Conservation (phyloP, 2,329 filamentous ascomycete species). For the Aspergillus persii region DNA sequence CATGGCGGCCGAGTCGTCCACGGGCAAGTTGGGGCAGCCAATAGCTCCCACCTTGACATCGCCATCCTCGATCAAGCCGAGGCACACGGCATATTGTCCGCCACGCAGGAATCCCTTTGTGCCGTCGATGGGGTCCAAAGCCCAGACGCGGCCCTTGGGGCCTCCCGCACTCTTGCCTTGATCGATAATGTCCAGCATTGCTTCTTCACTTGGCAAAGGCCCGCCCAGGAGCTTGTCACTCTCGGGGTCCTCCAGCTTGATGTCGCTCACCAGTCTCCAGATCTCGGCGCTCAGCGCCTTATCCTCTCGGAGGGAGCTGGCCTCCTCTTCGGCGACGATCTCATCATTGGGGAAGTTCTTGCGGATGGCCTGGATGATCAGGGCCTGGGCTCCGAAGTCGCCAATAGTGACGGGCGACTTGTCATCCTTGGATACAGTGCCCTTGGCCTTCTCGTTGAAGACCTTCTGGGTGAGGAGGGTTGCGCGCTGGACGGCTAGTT, state of each 20-base stretch:
- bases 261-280: constrained; percentile 76
- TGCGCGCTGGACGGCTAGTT: constrained; percentile 84
- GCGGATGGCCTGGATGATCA: constrained; percentile 88
- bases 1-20: constrained; percentile 73
- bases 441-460: constrained; percentile 87
- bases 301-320: constrained; percentile 72
- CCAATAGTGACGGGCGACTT: constrained; percentile 96
- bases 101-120: constrained; percentile 96
- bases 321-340: constrained; percentile 94
- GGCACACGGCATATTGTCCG: constrained; percentile 94
- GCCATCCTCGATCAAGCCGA: constrained; percentile 88
- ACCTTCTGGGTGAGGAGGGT: constrained; percentile 72
- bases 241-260: constrained; percentile 64
- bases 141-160: constrained; percentile 70
- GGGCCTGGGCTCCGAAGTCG: constrained; percentile 94
- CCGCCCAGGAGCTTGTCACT: constrained; percentile 70
- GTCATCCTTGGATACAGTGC: constrained; percentile 91
- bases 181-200: constrained; percentile 59
- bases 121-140: constrained; percentile 94
- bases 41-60: constrained; percentile 92
- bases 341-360: constrained; percentile 87
- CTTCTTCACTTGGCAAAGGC: constrained; percentile 61
- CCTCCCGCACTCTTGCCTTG: constrained; percentile 48
- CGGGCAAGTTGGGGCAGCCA: constrained; percentile 90
- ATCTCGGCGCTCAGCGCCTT: constrained; percentile 68